Percentiles rank a stretch among this genome's conserved stretches.
phyloP scores from a whole-genome alignment of 2,329 filamentous ascomycete species.

The Aspergillus caelatus region DNA sequence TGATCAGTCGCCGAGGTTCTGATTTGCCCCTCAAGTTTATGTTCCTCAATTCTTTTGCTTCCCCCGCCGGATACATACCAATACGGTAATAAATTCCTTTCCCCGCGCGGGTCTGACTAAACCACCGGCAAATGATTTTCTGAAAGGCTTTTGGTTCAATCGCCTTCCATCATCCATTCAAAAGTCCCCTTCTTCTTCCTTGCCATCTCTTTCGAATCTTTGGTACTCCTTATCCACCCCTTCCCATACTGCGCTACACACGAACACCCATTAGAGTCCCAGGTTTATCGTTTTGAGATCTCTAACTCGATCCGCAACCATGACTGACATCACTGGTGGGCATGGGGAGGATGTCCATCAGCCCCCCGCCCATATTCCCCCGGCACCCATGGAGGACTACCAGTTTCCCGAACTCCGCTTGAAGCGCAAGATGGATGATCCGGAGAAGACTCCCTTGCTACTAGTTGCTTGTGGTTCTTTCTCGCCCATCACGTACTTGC shows the following conservation, averaged over 20 bases:
- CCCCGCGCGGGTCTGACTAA: constrained; percentile 13
- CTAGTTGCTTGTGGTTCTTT: constrained; percentile 62
- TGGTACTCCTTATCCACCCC: neutral
- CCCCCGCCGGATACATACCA: constrained; percentile 10
- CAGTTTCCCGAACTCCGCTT: constrained; percentile 48
- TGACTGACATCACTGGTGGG: constrained; percentile 30
- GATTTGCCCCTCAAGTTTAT: neutral
- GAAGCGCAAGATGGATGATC: constrained; percentile 50
- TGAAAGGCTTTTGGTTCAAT: neutral
- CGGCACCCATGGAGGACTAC: constrained; percentile 44
- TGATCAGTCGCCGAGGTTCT: constrained; percentile 1
- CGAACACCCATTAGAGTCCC: neutral
- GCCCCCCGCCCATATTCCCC: constrained; percentile 23
- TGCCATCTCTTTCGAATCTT: neutral
- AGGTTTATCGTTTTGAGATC: neutral
- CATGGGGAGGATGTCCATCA: constrained; percentile 34
- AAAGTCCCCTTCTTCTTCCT: neutral
- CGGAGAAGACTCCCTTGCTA: constrained; percentile 51
- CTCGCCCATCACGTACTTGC: constrained; percentile 60
- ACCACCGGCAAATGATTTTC: constrained; percentile 7
- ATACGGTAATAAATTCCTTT: constrained; percentile 2
- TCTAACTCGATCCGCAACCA: constrained; percentile 25
- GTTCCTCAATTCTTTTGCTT: neutral
- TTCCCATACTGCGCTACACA: neutral
- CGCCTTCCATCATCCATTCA: constrained; percentile 7